phyloP scores from a whole-genome alignment of 305 asterid genomes.

The Withania somnifera region DNA sequence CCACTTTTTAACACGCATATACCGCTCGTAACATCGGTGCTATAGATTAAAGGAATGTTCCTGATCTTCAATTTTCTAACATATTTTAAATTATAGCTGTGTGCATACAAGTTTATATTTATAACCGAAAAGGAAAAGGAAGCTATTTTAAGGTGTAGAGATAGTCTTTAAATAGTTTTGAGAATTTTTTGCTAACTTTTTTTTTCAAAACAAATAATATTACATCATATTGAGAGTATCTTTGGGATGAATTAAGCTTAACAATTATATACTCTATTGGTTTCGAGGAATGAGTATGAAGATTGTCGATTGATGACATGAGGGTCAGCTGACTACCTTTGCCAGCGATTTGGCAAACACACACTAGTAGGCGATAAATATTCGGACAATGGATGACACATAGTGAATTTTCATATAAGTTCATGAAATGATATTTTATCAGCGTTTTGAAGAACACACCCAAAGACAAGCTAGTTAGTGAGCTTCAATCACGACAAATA shows the following conservation, averaged over 20 bases:
- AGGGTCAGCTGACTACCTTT: neutral
- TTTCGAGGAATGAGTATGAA: neutral
- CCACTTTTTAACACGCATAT: constrained; percentile 1
- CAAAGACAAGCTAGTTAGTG: neutral
- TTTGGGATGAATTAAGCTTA: no score
- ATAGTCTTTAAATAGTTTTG: neutral
- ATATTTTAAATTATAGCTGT: neutral
- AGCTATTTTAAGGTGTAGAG: neutral
- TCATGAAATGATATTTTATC: no score
- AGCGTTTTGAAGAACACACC: no score
- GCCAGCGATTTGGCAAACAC: no score
- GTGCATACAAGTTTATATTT: no score
- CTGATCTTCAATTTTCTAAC: neutral
- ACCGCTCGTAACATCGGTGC: neutral
- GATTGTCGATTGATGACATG: neutral
- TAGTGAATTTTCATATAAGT: neutral
- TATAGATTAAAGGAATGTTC: neutral
- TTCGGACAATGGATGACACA: neutral
- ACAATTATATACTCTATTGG: neutral
- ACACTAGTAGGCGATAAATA: no score
- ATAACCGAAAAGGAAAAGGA: no score
- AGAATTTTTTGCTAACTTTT: no score
- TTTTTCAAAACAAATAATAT: neutral
- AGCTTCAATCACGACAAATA: neutral
- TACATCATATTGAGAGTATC: neutral